Base-by-base conservation (phyloP, 2,329 filamentous ascomycete genomes). In the Mycocentrospora acerina region DNA sequence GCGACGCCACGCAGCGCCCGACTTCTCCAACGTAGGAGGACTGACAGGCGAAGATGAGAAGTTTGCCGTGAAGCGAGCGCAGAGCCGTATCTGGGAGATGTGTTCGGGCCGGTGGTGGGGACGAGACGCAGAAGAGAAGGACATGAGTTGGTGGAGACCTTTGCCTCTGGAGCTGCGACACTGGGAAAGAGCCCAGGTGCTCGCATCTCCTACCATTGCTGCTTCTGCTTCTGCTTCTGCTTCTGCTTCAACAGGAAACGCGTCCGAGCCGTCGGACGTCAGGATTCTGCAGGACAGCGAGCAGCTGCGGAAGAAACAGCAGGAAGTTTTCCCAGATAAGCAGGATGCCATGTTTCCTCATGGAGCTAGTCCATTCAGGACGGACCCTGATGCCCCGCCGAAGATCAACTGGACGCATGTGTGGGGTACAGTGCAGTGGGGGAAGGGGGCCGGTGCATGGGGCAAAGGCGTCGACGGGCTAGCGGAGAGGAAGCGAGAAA, bases 1-100 rank as follows among this genome's bases (percentile, higher is more conserved):
- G 28, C 53, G 62, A 9, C 37, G 40, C 7, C 42, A 42, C 11
- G 44, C 29, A 14, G 44, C 42, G 26, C 72, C 71, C 0, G 78
- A 91, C 57, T 93, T 91, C 57, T 78, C 74, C 33, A 81, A 83
- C 47, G 77, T 83, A 0, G 71, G 75, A 9, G 81, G 79, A 0
- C 86, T 91, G 55, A 90, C 85, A 0, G 88, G 88, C 10, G 85
- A 90, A 60, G 88, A 91, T 62, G 87, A 91, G 64, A 75, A 81
- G 10, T 93, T 93, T 60, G 87, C 87, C 0, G 90, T 89, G 53
- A 88, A 88, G 65, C 76, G 88, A 16, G 88, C 87, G 2, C 75
- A 81, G 29, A 88, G 83, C 49, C 73, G 88, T n/a, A 70, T 93
- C 3, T 93, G 86, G 87, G 86, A 93, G 68, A 81, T 93, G 60